Evolutionary conservation across 176 grass and related monocot species (phyloP), one percentile per base, ranked within the genome.

Genomic region (Oryza meridionalis): DNA sequence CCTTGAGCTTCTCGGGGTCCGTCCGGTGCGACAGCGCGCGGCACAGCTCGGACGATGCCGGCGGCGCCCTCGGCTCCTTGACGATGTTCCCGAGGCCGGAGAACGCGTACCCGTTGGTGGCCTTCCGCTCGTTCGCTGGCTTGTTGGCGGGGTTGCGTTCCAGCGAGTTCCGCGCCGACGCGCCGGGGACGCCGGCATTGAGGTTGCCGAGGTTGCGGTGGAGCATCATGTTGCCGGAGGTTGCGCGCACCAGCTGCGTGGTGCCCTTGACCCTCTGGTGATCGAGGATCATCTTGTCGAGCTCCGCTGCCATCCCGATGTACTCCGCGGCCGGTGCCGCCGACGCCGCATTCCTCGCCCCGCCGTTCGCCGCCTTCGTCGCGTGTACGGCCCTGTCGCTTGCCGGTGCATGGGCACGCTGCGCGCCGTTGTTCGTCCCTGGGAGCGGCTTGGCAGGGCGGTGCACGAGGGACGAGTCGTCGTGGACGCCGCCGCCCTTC

Each of bases 161-260:
- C 38, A 78, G 9, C 32, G 84, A 86, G 77, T 14, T 82, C 6
- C 84, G 79, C 29, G 24, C 75, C 65, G 64, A 16, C 38, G 77
- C 66, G 81, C 73, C 50, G 73, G 58, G 32, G 15, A 1, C 68
- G 24, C 71, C 71, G 7, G 72, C 67, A 21, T 91, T 89, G 27
- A 98, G 84, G 85, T 98, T 98, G 43, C 95, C 95, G 31, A 98
- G 82, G 85, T 94, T 94, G 45, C 95, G 86, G 43, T 91, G 88
- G 53, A 98, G 86, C 95, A 98, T 98, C 88, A 93, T 88, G 88
- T 95, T 94, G 40, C 88, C 92, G 2, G 95, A 98, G 1, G 95
- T 92, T 43, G 88, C 92, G 35, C 92, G 95, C 65, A 98, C 72
- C 53, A 94, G 73, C 51, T 88, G 81, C n/a, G 79, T 78, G 16